phyloP scores from a whole-genome alignment of 2,329 filamentous ascomycete species.

The Hypoxylon sp. region DNA sequence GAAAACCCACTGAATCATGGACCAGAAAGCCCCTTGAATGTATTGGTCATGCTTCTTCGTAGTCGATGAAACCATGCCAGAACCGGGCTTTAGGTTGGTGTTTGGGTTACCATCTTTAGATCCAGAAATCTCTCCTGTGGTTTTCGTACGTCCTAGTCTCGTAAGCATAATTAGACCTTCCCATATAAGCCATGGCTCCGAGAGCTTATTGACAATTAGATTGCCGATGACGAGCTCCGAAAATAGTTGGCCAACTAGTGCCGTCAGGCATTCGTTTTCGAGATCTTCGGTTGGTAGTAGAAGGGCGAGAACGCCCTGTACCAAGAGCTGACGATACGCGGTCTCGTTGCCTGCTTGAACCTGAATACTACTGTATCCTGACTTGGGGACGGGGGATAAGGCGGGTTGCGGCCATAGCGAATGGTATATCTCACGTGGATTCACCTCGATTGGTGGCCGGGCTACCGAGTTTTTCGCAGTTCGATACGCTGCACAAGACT shows the following conservation, averaged over 20 bases:
- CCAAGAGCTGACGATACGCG: constrained; percentile 86
- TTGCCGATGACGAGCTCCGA: constrained; percentile 90
- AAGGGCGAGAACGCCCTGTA: constrained; percentile 80
- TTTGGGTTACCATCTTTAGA: constrained; percentile 11
- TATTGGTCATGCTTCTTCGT: constrained; percentile 48
- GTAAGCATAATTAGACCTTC: constrained; percentile 79
- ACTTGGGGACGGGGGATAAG: constrained; percentile 76
- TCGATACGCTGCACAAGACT: constrained; percentile 70
- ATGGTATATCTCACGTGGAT: constrained; percentile 80
- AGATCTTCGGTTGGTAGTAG: constrained; percentile 92
- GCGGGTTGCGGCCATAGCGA: constrained; percentile 82
- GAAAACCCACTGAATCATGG: constrained; percentile 63
- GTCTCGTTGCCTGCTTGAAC: constrained; percentile 80
- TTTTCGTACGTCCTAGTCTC: constrained; percentile 49
- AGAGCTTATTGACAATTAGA: constrained; percentile 79
- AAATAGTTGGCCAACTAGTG: constrained; percentile 85
- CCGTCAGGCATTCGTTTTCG: constrained; percentile 83
- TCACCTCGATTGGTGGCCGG: constrained; percentile 66
- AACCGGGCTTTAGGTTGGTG: constrained; percentile 9
- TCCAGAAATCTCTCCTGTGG: constrained; percentile 25
- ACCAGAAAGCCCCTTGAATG: constrained; percentile 61
- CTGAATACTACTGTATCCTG: constrained; percentile 58
- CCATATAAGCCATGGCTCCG: constrained; percentile 89
- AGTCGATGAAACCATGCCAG: constrained; percentile 6
- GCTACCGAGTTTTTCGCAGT: constrained; percentile 67